Conservation (phyloP, 257 asterid genomes). For the Vinca minor region DNA sequence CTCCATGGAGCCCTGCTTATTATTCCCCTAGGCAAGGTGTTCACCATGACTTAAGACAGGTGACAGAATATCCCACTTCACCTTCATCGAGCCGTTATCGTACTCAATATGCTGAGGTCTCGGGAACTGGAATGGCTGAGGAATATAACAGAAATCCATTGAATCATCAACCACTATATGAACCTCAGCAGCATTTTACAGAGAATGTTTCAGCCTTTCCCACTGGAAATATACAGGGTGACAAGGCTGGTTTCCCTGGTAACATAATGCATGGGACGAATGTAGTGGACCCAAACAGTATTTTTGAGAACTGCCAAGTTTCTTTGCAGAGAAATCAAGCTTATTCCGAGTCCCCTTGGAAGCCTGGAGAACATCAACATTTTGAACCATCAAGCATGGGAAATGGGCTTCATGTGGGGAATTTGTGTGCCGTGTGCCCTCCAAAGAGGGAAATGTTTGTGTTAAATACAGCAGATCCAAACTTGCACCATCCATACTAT, state of each 20-base stretch:
- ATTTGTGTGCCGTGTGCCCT: constrained; percentile 62
- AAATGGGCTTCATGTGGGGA: constrained; percentile 53
- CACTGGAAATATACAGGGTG: constrained; percentile 35
- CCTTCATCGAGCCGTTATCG: constrained; percentile 70
- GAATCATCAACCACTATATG: constrained; percentile 39
- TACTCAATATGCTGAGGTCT: constrained; percentile 49
- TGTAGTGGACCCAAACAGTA: constrained; percentile 55
- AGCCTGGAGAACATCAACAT: constrained; percentile 51
- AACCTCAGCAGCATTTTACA: constrained; percentile 51
- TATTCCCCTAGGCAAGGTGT: constrained; percentile 81
- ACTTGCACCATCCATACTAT: constrained; percentile 45
- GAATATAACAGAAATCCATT: constrained; percentile 47
- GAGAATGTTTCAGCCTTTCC: constrained; percentile 55
- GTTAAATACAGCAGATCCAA: constrained; percentile 53
- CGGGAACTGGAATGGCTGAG: constrained; percentile 54
- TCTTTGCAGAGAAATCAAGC: constrained; percentile 56
- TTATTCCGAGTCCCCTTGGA: constrained; percentile 50
- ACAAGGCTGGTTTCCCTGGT: constrained; percentile 64
- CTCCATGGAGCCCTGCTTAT: constrained; percentile 96
- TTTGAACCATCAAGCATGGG: constrained; percentile 44
- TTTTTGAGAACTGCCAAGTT: constrained; percentile 57
- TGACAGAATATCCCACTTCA: constrained; percentile 66
- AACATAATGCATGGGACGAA: constrained; percentile 51
- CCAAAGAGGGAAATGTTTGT: constrained; percentile 57
- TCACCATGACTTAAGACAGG: constrained; percentile 54